phyloP scores from a whole-genome alignment of 1,284 basidiomycete genomes.

The Ganoderma resinaceum region DNA sequence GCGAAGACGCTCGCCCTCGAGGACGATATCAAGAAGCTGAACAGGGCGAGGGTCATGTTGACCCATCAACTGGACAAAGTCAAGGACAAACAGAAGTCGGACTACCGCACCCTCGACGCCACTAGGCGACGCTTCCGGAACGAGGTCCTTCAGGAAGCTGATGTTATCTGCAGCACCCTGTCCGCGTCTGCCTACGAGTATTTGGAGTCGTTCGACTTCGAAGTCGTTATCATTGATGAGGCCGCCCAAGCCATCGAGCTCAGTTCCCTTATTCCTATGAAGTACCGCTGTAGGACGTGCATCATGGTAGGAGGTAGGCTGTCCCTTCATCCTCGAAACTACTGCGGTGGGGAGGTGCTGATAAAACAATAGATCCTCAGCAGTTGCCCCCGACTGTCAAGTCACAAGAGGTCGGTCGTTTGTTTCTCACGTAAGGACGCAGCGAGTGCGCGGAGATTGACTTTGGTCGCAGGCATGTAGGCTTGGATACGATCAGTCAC shows the following conservation, averaged over 20 bases:
- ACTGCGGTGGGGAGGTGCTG: constrained; percentile 1
- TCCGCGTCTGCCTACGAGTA: constrained; percentile 93
- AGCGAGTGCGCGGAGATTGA: background rate
- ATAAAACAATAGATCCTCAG: constrained; percentile 77
- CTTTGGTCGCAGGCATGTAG: constrained; percentile 64
- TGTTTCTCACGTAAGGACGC: background rate
- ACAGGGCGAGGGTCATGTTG: constrained; percentile 67
- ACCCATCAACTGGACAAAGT: constrained; percentile 79
- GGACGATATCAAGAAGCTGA: constrained; percentile 74
- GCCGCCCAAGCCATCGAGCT: constrained; percentile 98
- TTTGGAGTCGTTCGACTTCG: constrained; percentile 88
- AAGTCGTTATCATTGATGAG: constrained; percentile 98
- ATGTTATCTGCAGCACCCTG: constrained; percentile 95
- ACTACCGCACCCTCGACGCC: constrained; percentile 80
- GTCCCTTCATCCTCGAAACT: background rate
- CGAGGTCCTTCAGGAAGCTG: constrained; percentile 87
- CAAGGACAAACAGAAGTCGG: constrained; percentile 82
- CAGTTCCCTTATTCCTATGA: constrained; percentile 95
- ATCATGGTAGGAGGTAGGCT: constrained; percentile 91
- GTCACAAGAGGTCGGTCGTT: constrained; percentile 71
- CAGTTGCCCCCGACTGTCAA: constrained; percentile 98
- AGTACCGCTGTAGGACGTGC: constrained; percentile 85
- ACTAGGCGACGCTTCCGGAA: constrained; percentile 74
- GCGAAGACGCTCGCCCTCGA: constrained; percentile 59
- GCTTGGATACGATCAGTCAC: constrained; percentile 87